These are phyloP conservation scores for Apophysomyces ossiformis DNA, from an alignment of 371 early-diverging fungal genomes.

Conservation along the genomic window DNA sequence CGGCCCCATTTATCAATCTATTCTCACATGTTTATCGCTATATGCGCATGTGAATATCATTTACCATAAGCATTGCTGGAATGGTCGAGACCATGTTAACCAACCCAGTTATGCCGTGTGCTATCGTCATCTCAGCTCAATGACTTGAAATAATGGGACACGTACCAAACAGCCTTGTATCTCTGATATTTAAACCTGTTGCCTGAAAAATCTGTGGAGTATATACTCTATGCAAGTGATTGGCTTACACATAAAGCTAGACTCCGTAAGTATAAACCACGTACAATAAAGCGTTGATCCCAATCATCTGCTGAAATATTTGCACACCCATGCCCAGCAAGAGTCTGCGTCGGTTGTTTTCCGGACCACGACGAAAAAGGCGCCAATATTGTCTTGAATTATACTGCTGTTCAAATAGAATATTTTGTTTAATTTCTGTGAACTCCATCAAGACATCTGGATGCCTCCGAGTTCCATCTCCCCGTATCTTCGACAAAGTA, in stretches of 20 bases:
- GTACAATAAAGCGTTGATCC: constrained; percentile 78
- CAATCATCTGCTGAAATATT: constrained; percentile 76
- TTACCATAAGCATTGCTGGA: constrained; percentile 77
- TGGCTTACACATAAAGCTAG: background rate
- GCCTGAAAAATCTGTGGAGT: constrained; percentile 72
- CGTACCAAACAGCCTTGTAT: constrained; percentile 56
- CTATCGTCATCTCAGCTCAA: constrained; percentile 28
- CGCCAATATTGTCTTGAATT: constrained; percentile 68
- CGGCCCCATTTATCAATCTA: constrained; percentile 76
- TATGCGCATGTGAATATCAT: background rate
- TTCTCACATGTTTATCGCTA: constrained; percentile 12
- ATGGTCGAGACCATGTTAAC: constrained; percentile 73
- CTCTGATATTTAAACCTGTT: constrained; percentile 58
- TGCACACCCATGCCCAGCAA: constrained; percentile 75
- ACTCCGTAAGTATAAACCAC: constrained; percentile 2
- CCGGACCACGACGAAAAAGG: constrained; percentile 57
- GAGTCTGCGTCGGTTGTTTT: constrained; percentile 62
- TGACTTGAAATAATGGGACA: background rate
- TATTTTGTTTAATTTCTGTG: constrained; percentile 71
- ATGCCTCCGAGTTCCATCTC: constrained; percentile 43
- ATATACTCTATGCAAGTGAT: constrained; percentile 48
- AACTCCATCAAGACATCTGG: constrained; percentile 63
- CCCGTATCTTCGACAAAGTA: constrained; percentile 54
- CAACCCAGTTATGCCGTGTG: constrained; percentile 72
- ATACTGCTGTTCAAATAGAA: constrained; percentile 71